phyloP scores from a whole-genome alignment of 2,329 filamentous ascomycete species.

The Aspergillus fischeri region DNA sequence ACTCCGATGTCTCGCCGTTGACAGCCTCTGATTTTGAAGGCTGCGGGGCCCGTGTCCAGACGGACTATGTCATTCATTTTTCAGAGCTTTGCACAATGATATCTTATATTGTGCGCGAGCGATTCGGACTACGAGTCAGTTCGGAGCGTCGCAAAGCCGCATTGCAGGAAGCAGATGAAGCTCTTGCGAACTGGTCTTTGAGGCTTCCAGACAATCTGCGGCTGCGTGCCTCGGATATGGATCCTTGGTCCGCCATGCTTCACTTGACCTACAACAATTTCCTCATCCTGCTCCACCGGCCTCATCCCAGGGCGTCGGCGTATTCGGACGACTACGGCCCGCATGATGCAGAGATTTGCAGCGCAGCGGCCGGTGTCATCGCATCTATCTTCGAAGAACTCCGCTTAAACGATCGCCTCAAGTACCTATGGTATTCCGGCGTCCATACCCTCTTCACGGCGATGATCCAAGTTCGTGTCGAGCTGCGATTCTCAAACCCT shows the following conservation, averaged over 20 bases:
- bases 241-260: slow-evolving; percentile 43
- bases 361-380: slow-evolving; percentile 42
- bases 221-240: slow-evolving; percentile 39
- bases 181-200: slow-evolving; percentile 41
- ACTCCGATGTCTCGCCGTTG: slow-evolving; percentile 48
- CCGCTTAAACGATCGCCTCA: slow-evolving; percentile 38
- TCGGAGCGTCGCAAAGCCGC: slow-evolving; percentile 40
- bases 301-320: slow-evolving; percentile 40
- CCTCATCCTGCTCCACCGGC: slow-evolving; percentile 43
- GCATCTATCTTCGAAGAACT: slow-evolving; percentile 44
- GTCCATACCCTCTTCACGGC: slow-evolving; percentile 44
- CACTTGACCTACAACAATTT: slow-evolving; percentile 46
- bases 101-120: slow-evolving; percentile 41
- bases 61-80: slow-evolving; percentile 46
- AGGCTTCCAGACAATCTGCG: slow-evolving; percentile 39
- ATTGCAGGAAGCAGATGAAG: slow-evolving; percentile 39
- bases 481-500: slow-evolving; percentile 44
- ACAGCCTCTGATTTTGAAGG: slow-evolving; percentile 46
- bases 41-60: slow-evolving; percentile 42
- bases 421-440: slow-evolving; percentile 42
- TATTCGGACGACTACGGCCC: slow-evolving; percentile 44
- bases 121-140: slow-evolving; percentile 39
- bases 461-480: slow-evolving; percentile 46
- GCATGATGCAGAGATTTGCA: slow-evolving; percentile 45
- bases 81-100: slow-evolving; percentile 50